Evolutionary conservation across 352 stramenopile species (phyloP), one percentile per base, ranked within the genome.

Genomic region (Phytopythium vexans): DNA sequence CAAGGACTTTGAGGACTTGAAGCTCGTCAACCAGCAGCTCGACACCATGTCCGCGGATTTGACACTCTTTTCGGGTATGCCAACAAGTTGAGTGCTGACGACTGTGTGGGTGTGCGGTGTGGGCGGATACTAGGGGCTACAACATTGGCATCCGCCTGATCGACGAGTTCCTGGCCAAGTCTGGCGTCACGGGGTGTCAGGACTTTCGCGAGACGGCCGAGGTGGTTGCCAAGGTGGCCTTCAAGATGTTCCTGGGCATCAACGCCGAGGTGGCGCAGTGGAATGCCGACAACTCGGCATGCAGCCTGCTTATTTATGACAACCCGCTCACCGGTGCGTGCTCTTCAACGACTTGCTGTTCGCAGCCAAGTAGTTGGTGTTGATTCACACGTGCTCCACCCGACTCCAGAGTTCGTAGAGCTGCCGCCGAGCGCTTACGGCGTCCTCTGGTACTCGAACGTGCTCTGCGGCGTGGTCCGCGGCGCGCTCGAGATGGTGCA

Each of bases 201-300:
- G 88, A 97, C 66, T 96, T 99, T 41, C 78, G 79, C 36, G 94
- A 98, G 54, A 98, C 96, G 12, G 80, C 91, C 32, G 94, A 99
- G 49, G 89, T 98, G 31, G 83, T 99, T 52, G 85, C 93, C 37
- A 98, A 98, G 57, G 88, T 98, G 31, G 96, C 93, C 6, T 98
- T 99, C 63, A 97, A 97, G 67, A 99, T 99, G 97, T 99, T 99
- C 63, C 67, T 99, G 16, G 97, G 97, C n/a, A 86, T 99, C 51
- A 92, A 82, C 42, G 89, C 83, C 35, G 96, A 99, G 36, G 82
- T 98, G 4, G 55, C 72, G 31, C 84, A 92, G 62, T 97, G 94
- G 82, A 95, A 96, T 60, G 68, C 74, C 33, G 87, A 97, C 38
- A 77, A 77, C 40, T 94, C 58, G 5, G 72, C 77, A 4, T 99